phyloP scores from a whole-genome alignment of 2,329 filamentous ascomycete genomes.

The Xylaria sp. region DNA sequence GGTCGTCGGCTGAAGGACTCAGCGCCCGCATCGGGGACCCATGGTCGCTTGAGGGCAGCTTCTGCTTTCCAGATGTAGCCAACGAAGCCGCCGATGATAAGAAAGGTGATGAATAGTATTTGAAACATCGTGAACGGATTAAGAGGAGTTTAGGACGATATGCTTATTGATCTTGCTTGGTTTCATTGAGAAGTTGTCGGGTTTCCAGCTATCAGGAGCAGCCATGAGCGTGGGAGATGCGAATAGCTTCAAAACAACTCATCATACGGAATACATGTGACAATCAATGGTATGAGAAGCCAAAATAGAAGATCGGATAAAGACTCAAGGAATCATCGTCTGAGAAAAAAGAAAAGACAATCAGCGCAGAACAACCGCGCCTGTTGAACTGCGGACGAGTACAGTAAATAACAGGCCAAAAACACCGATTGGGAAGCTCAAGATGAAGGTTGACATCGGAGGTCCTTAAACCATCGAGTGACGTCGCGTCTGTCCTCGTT shows the following conservation, averaged over 20 bases:
- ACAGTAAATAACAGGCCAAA: too few relatives aligned
- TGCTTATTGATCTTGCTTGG: background rate
- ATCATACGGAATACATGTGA: conserved; percentile 5
- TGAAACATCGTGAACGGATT: conserved; percentile 25
- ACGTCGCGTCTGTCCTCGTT: too few relatives aligned
- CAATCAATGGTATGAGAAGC: background rate
- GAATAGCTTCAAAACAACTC: conserved; percentile 3
- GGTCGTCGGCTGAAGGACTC: conserved; percentile 45
- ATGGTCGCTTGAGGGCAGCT: conserved; percentile 39
- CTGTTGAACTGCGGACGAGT: too few relatives aligned
- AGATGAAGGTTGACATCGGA: too few relatives aligned
- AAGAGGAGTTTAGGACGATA: background rate
- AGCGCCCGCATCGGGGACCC: conserved; percentile 46
- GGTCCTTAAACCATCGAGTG: too few relatives aligned
- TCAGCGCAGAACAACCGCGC: too few relatives aligned
- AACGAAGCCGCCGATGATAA: conserved; percentile 37
- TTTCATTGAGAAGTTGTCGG: background rate
- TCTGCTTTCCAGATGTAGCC: conserved; percentile 44
- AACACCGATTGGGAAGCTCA: too few relatives aligned
- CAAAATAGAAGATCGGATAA: background rate
- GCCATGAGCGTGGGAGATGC: conserved; percentile 4
- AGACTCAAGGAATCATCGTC: background rate
- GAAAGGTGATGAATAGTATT: conserved; percentile 35
- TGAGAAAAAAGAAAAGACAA: background rate
- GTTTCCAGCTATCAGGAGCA: conserved; percentile 11